Evolutionary conservation across 1,284 basidiomycete genomes (phyloP), one percentile per base, ranked within the genome.

Genomic region (Nidula niveotomentosa): DNA sequence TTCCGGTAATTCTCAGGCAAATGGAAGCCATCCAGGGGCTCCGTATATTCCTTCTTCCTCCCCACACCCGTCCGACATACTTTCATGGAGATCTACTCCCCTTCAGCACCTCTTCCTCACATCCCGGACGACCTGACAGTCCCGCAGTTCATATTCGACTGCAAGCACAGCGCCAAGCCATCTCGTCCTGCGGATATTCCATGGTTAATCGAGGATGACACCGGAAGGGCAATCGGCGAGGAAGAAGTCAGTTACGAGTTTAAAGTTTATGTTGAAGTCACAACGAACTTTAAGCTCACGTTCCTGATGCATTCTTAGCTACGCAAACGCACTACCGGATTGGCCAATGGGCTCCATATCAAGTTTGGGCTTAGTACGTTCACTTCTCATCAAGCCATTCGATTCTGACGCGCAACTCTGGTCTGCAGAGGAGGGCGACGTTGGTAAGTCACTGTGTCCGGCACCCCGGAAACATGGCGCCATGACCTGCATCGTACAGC

Each of bases 101-200:
- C 63, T 18, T 58, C 72, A 5, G 74, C 61, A 17, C 62, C 67
- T 15, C 69, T 83, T 23, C 80, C 80, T 37, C 56, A 63, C 51
- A 80, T 88, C 53, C 88, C 88, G n/a, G 85, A 88, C 63, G 72
- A 89, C 65, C 64, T 90, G 51, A 86, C 86, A 2, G 68, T 90
- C 10, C 76, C 77, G 6, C 88, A 91, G 67, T 90, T 90, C 67
- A 75, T 88, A 47, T 78, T 90, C 36, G 86, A 88, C 64, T 65
- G 61, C 18, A 63, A 76, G 8, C 83, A 88, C 58, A 74, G 80
- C 12, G 66, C 67, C 23, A 71, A 77, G 53, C 83, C 84, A 8
- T 61, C 69, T 10, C 73, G 74, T 48, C 64, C 58, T 15, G 58
- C 62, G n/a, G 69, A 59, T 33, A 62, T 66, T 36, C 78, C 85